Percentiles rank a stretch among this genome's conserved stretches.
Conservation (phyloP, 176 grass and related monocot genomes). For the Ensete ventricosum region DNA sequence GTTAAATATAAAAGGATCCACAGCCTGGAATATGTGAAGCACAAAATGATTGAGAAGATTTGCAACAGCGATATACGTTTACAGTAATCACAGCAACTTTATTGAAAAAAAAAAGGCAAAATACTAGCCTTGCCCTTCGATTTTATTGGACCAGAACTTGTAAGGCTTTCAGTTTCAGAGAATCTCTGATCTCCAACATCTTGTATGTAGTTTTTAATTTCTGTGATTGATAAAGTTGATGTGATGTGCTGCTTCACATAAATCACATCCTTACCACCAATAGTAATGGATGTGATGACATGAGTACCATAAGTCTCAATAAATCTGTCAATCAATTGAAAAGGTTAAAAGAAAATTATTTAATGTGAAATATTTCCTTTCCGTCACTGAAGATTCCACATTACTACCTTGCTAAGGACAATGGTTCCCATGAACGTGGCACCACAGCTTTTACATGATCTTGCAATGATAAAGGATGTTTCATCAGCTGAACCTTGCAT, state of each 20-base stretch:
- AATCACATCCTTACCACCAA: constrained; percentile 60
- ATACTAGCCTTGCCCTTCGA: constrained; percentile 38
- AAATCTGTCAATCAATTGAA: constrained; percentile 39
- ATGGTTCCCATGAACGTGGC: constrained; percentile 49
- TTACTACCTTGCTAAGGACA: constrained; percentile 43
- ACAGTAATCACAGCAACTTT: constrained; percentile 8
- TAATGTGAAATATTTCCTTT: background rate
- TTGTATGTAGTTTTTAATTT: constrained; percentile 55
- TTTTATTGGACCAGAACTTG: constrained; percentile 42
- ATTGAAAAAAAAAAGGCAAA: constrained; percentile 14
- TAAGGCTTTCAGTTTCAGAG: constrained; percentile 32
- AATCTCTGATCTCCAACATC: constrained; percentile 55
- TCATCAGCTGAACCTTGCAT: constrained; percentile 32
- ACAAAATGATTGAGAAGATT: background rate
- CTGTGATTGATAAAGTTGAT: constrained; percentile 35
- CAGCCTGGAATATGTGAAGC: constrained; percentile 26
- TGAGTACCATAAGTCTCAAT: constrained; percentile 71
- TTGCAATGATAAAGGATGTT: constrained; percentile 20
- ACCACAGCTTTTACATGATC: constrained; percentile 38
- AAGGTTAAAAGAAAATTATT: constrained; percentile 7
- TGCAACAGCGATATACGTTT: background rate
- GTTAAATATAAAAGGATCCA: constrained; percentile 38
- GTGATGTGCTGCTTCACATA: constrained; percentile 51
- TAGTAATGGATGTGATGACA: constrained; percentile 45
- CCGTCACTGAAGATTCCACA: constrained; percentile 1